Evolutionary conservation across 2,329 filamentous ascomycete genomes (phyloP), one percentile per base, ranked within the genome.

Genomic region (Geosmithia morbida): DNA sequence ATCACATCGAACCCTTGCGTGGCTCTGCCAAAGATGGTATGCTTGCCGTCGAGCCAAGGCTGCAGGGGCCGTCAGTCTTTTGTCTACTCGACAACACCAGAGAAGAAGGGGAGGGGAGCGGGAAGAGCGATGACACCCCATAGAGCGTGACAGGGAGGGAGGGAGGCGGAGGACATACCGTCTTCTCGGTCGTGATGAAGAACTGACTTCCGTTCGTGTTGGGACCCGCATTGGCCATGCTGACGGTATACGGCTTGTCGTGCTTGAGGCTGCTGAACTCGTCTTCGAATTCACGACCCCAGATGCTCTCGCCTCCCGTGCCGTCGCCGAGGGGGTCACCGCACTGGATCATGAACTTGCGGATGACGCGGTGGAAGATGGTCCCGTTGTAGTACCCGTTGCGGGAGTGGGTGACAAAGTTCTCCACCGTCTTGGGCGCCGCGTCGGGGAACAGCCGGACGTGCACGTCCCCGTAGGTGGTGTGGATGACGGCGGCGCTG

Each of bases 281-380:
- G 59, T 98, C 92, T 57, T 84, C 85, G 60, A 98, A 98, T 51
- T 88, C 86, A 63, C 90, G 89, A 46, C 86, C 87, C 92, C 92
- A 98, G 53, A 94, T 81, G 58, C 85, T 94, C 51, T 82, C 72
- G 1, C 94, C 94, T 17, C 92, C 92, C 44, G 87, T 79, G 1
- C 94, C 92, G 1, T 89, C 94, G 2, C 90, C 90, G 0, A 88
- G 84, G 0, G 94, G 92, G 59, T 98, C 94, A 43, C 92, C 92
- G 46, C 90, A 88, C 63, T 98, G 92, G 41, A 98, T 95, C 94
- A 98, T 98, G 68, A 98, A 98, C 59, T 96, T 96, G 51, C 85
- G 81, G 56, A 98, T 98, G 7, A 98, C 85, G 33, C 92, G 83
- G 65, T 98, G 92, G 72, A 98, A 98, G 55, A 96, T 90, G 33